phyloP scores from a whole-genome alignment of 2,329 filamentous ascomycete genomes.

The Raffaelea ambrosiae region DNA sequence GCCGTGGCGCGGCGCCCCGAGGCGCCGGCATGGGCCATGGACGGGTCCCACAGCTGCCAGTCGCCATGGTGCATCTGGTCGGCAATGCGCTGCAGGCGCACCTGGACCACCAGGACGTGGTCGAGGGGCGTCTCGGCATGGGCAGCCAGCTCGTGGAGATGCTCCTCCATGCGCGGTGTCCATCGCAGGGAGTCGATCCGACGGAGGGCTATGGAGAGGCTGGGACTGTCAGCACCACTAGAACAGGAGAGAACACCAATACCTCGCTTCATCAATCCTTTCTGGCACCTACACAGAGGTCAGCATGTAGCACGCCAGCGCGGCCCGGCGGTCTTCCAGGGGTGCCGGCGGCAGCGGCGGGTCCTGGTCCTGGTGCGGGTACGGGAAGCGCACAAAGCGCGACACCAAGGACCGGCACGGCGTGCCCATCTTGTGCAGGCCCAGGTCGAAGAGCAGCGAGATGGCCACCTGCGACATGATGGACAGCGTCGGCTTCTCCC shows the following conservation, averaged over 20 bases:
- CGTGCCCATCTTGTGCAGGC: conserved; percentile 24
- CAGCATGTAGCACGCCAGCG: conserved; percentile 36
- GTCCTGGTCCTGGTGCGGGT: not conserved
- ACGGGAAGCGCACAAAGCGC: conserved; percentile 7
- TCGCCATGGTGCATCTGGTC: conserved; percentile 22
- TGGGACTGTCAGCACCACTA: not conserved
- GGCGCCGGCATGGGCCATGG: not conserved
- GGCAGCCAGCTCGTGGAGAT: conserved; percentile 35
- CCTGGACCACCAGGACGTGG: conserved; percentile 33
- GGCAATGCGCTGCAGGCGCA: conserved; percentile 30
- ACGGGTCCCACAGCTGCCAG: conserved; percentile 13
- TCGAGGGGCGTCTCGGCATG: conserved; percentile 40
- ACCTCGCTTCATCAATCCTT: no score
- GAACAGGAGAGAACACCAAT: not conserved
- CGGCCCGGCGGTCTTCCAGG: conserved; percentile 38
- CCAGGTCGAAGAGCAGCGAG: conserved; percentile 35
- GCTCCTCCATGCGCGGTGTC: conserved; percentile 52
- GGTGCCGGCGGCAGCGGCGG: not conserved
- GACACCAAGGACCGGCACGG: conserved; percentile 7
- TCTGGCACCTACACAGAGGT: conserved; percentile 24
- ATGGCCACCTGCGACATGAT: conserved; percentile 32
- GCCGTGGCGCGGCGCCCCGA: not conserved
- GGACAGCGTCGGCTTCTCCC: conserved; percentile 32
- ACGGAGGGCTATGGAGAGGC: conserved; percentile 21
- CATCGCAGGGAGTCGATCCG: conserved; percentile 45